Percentiles rank a stretch among this genome's conserved stretches.
These are phyloP conservation scores for Nakazawaea pomicola DNA, from an alignment of 805 yeast genomes.

Conservation along the genomic window DNA sequence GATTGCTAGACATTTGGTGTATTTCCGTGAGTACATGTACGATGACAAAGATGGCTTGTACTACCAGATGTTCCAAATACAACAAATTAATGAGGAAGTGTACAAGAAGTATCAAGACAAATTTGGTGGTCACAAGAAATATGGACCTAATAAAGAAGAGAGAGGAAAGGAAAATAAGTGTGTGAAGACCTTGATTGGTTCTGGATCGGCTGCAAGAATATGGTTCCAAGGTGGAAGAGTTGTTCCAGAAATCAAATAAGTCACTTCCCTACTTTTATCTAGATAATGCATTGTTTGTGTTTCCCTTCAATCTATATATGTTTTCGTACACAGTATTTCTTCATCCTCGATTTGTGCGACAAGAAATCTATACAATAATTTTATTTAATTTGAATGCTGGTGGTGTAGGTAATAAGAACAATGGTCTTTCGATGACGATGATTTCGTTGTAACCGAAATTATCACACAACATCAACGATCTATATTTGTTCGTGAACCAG, in stretches of 20 bases:
- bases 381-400: slow-evolving; percentile 65
- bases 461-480: slow-evolving; percentile 62
- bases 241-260: slow-evolving; percentile 35
- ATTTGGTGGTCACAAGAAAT: slow-evolving; percentile 51
- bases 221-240: slow-evolving; percentile 66
- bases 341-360: too few relatives aligned
- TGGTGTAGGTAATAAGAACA: slow-evolving; percentile 46
- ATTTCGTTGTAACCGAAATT: slow-evolving; percentile 51
- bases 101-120: slow-evolving; percentile 45
- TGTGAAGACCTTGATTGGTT: slow-evolving; percentile 53
- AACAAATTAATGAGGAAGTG: slow-evolving; percentile 43
- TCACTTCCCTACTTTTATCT: too few relatives aligned
- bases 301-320: neutral
- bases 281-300: neutral
- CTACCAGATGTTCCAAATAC: slow-evolving; percentile 55
- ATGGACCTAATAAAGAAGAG: slow-evolving; percentile 47
- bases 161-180: slow-evolving; percentile 37
- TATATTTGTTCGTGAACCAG: slow-evolving; percentile 74
- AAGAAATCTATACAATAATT: slow-evolving; percentile 40
- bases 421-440: slow-evolving; percentile 74
- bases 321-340: too few relatives aligned
- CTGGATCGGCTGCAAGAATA: slow-evolving; percentile 63
- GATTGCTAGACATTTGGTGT: slow-evolving; percentile 47
- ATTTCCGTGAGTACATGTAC: slow-evolving; percentile 50
- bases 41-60: slow-evolving; percentile 58